Percentiles rank a stretch among this genome's conserved stretches.
These are phyloP conservation scores for Nicotiana tomentosiformis DNA, from an alignment of 257 asterid genomes.

Conservation along the genomic window DNA sequence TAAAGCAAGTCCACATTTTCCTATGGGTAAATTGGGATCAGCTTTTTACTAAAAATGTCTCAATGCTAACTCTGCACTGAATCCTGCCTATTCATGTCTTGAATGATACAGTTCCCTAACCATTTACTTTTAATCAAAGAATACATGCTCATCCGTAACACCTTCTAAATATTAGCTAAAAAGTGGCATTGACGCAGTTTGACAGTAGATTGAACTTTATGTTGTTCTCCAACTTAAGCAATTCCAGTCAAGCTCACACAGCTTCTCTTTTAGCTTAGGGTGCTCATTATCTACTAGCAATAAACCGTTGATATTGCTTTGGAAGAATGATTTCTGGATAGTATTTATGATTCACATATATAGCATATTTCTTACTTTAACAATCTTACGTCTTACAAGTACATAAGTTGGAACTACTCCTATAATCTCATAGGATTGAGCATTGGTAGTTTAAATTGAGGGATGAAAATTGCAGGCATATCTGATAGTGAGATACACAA, in stretches of 20 bases:
- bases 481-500: conserved; percentile 57
- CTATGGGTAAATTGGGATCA: not conserved
- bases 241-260: not conserved
- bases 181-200: not conserved
- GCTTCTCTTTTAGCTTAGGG: not conserved
- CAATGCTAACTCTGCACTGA: not conserved
- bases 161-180: not conserved
- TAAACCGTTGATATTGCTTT: not conserved
- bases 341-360: not conserved
- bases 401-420: not conserved
- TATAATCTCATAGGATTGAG: not conserved
- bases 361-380: not conserved
- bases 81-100: not conserved
- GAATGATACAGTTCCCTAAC: not conserved
- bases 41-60: not conserved
- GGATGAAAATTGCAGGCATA: conserved; percentile 41
- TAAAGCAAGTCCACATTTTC: not conserved
- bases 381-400: not conserved
- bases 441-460: conserved; percentile 6
- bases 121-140: not conserved
- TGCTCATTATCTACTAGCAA: not conserved
- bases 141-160: not conserved
- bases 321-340: not conserved
- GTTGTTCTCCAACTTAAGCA: not conserved
- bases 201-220: not conserved